Evolutionary conservation across 805 yeast species (phyloP).

Genomic region (Dipodascus albidus): DNA sequence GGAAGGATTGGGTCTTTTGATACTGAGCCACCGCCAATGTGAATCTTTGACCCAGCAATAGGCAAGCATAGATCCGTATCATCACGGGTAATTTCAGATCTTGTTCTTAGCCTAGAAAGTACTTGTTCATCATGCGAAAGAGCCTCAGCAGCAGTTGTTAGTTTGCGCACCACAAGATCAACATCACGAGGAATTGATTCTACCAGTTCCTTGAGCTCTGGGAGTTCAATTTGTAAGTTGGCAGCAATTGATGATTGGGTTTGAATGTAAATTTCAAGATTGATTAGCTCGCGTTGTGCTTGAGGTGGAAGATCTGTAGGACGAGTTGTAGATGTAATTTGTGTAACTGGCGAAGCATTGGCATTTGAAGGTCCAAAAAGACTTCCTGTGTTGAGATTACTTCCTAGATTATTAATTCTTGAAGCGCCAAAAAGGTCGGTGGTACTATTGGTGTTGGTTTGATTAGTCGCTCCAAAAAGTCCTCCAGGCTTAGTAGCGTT

Average conservation of each 20-base stretch:
- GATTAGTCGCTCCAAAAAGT: slow-evolving; percentile 20
- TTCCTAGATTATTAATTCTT: neutral
- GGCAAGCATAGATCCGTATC: slow-evolving; percentile 22
- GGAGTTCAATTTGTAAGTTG: slow-evolving; percentile 32
- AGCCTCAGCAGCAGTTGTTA: slow-evolving; percentile 41
- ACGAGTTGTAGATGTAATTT: slow-evolving; percentile 44
- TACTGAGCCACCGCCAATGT: slow-evolving; percentile 15
- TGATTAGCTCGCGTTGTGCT: slow-evolving; percentile 43
- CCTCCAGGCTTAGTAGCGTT: slow-evolving; percentile 19
- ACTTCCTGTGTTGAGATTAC: slow-evolving; percentile 7
- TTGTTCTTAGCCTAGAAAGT: slow-evolving; percentile 19
- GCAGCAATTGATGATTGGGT: slow-evolving; percentile 42
- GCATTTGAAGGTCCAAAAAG: slow-evolving; percentile 9
- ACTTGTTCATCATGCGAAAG: slow-evolving; percentile 34
- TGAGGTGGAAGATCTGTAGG: slow-evolving; percentile 47
- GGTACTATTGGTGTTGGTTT: slow-evolving; percentile 8
- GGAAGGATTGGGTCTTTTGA: slow-evolving; percentile 35
- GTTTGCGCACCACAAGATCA: slow-evolving; percentile 37
- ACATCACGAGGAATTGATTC: slow-evolving; percentile 45
- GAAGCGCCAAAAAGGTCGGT: slow-evolving; percentile 15
- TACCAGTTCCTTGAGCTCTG: slow-evolving; percentile 34
- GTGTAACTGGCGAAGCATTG: slow-evolving; percentile 13
- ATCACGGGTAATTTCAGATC: slow-evolving; percentile 14
- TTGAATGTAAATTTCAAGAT: slow-evolving; percentile 41
- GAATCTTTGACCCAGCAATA: slow-evolving; percentile 1